Base-by-base conservation (phyloP, 2,329 filamentous ascomycete genomes). In the Waltergamsia citrina region DNA sequence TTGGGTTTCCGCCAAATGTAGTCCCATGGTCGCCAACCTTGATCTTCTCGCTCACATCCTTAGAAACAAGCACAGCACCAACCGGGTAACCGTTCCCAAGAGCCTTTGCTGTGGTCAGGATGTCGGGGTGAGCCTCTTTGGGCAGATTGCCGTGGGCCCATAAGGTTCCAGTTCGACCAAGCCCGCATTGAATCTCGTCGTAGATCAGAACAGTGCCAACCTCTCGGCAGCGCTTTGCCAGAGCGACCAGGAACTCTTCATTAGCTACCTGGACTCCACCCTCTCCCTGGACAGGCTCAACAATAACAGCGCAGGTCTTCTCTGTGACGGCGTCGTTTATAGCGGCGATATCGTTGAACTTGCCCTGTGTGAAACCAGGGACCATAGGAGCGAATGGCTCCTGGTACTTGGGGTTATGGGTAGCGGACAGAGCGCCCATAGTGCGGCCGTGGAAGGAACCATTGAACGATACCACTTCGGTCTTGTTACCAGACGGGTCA, bases 321-420 rank as follows among this genome's bases (percentile, higher is more conserved):
- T 86, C 78, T 0, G 81, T 94, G 20, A 98, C 78, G 14, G 94
- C 65, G 1, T 71, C 70, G 14, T 79, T 63, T 34, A 98, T 73
- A 12, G 67, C 78, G 3, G 65, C 70, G 10, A 90, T 63, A 51
- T 96, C 81, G 53, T 98, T 96, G 65, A 80, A 93, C 7, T 66
- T 80, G 34, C 86, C 90, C 51, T 92, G 86, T 52, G 67, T 78
- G 65, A 94, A 96, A 3, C 92, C 92, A 0, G 92, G 90, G 2
- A 98, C 66, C 88, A 98, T 95, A 24, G 92, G 92, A 11, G 85
- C 70, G 53, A 98, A 98, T 0, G 92, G 92, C 46, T 81, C 76
- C 62, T 98, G 92, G 62, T 98, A 98, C 59, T 98, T 98, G 14
- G 87, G 85, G 62, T 96, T 98, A 31, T 88, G 92, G 5, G 92